A percentile compares a stretch with the other conserved stretches of the same genome.
Conservation (phyloP, 176 grass and related monocot genomes). For the Miscanthus lutarioriparius region DNA sequence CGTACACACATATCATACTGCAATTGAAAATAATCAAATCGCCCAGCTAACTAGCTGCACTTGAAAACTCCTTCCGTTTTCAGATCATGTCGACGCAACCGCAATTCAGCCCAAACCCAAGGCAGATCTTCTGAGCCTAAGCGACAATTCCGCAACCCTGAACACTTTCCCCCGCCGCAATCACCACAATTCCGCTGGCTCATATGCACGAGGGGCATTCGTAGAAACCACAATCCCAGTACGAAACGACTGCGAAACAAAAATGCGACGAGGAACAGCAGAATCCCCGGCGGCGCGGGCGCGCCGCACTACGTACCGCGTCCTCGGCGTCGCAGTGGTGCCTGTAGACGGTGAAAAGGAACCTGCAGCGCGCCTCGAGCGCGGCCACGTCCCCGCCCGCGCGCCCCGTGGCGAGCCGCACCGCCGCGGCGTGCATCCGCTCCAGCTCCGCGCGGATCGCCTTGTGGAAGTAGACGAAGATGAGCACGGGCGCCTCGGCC, state of each 20-base stretch:
- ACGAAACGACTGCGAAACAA: not conserved
- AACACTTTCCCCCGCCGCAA: no score
- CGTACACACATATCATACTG: not conserved
- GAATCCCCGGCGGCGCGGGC: not conserved
- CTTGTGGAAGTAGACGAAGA: conserved; percentile 95
- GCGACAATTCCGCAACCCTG: not conserved
- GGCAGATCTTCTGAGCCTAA: not conserved
- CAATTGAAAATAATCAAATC: not conserved
- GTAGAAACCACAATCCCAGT: not conserved
- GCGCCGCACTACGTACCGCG: conserved; percentile 52
- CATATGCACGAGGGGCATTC: not conserved
- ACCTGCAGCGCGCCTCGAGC: conserved; percentile 52
- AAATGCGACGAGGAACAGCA: not conserved
- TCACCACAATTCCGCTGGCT: not conserved
- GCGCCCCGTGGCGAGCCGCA: conserved; percentile 54
- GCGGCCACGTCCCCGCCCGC: conserved; percentile 21
- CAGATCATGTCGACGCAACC: conserved; percentile 6
- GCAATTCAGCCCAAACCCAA: not conserved
- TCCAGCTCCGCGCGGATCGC: conserved; percentile 84
- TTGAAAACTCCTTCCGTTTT: not conserved
- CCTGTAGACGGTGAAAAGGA: conserved; percentile 73
- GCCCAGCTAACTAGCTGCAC: not conserved
- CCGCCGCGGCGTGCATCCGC: conserved; percentile 56
- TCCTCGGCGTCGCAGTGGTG: conserved; percentile 89
- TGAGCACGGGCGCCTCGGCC: conserved; percentile 60